phyloP scores from a whole-genome alignment of 192 early-diverging fungal genomes.

The Rhizophagus sp. region DNA sequence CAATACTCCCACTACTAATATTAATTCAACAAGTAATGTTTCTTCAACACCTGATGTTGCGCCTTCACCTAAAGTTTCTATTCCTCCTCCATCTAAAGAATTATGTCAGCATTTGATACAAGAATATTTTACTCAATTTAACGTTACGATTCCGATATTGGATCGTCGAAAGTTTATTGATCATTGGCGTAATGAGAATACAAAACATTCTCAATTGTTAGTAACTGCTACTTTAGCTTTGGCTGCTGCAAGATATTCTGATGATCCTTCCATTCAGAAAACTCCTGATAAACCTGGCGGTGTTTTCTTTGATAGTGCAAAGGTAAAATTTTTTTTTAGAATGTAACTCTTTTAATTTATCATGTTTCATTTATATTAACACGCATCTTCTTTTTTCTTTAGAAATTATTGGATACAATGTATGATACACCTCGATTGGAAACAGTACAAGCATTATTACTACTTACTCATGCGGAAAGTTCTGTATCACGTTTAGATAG shows the following conservation, averaged over 20 bases:
- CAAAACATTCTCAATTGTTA: slow-evolving; percentile 12
- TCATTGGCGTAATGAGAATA: slow-evolving; percentile 4
- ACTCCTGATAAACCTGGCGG: slow-evolving; percentile 22
- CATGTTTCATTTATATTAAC: neutral
- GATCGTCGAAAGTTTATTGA: slow-evolving; percentile 27
- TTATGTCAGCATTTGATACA: slow-evolving; percentile 22
- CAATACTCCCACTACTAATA: neutral
- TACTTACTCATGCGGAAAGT: slow-evolving; percentile 7
- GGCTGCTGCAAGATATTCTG: slow-evolving; percentile 21
- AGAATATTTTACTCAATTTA: slow-evolving; percentile 18
- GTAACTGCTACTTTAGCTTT: slow-evolving; percentile 16
- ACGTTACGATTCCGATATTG: slow-evolving; percentile 16
- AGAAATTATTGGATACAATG: slow-evolving; percentile 18
- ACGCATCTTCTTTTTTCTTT: neutral
- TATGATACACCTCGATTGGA: slow-evolving; percentile 22
- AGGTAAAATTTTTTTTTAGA: neutral
- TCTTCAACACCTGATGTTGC: neutral
- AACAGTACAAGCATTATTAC: slow-evolving; percentile 30
- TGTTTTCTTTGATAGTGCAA: slow-evolving; percentile 25
- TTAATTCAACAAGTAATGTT: neutral
- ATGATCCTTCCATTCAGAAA: slow-evolving; percentile 32
- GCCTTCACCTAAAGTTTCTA: neutral
- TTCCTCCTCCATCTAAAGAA: slow-evolving; percentile 3
- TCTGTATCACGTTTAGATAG: slow-evolving; percentile 15
- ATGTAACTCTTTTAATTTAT: neutral